phyloP scores from a whole-genome alignment of 306 rosid genomes.

The Inga laurina region DNA sequence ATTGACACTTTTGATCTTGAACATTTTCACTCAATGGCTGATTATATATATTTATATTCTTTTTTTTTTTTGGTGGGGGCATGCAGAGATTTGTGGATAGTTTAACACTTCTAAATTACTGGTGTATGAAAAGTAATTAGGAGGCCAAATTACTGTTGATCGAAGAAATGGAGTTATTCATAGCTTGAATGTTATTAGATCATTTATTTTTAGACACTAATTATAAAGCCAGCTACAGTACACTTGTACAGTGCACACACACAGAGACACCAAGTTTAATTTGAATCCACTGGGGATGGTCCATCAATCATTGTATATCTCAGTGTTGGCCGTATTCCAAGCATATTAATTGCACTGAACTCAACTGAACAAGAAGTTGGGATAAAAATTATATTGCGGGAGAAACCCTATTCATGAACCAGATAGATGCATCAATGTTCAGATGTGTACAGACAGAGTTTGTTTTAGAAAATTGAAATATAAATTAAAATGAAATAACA shows the following conservation, averaged over 20 bases:
- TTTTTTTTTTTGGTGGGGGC: background rate
- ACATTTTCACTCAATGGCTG: background rate
- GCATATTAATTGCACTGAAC: background rate
- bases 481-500: background rate
- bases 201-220: background rate
- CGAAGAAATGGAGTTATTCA: background rate
- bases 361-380: background rate
- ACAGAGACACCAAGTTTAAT: background rate
- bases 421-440: background rate
- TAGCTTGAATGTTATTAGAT: background rate
- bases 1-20: background rate
- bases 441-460: background rate
- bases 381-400: background rate
- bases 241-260: background rate
- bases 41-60: background rate
- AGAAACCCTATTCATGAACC: background rate
- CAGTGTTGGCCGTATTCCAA: background rate
- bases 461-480: background rate
- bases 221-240: background rate
- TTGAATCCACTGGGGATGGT: background rate
- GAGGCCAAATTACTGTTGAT: background rate
- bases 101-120: background rate
- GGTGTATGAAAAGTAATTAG: background rate
- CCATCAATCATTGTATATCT: background rate
- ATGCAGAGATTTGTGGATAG: background rate